Percentiles rank a stretch among this genome's conserved stretches.
phyloP scores from a whole-genome alignment of 768 basidiomycete species.

The Russula foetens region DNA sequence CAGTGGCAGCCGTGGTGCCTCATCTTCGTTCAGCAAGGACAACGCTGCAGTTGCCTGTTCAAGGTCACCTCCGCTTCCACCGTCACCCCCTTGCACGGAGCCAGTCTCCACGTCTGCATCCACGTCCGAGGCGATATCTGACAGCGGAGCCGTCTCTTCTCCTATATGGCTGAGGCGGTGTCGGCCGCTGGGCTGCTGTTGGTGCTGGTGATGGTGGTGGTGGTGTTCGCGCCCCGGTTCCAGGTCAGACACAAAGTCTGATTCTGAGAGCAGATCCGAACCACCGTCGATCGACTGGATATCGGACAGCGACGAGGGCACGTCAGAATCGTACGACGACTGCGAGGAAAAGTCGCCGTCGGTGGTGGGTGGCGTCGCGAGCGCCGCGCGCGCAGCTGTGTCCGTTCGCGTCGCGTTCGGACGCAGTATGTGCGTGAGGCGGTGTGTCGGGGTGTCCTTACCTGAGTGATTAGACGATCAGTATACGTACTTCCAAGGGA shows the following conservation, averaged over 20 bases:
- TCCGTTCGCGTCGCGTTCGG: constrained; percentile 65
- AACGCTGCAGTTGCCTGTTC: constrained; percentile 24
- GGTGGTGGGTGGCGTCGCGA: constrained; percentile 69
- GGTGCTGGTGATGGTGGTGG: background rate
- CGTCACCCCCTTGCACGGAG: background rate
- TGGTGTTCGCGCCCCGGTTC: too few species aligned
- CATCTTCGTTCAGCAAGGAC: constrained; percentile 27
- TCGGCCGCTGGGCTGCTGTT: too few species aligned
- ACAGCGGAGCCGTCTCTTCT: constrained; percentile 5
- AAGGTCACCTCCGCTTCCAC: background rate
- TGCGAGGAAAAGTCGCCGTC: constrained; percentile 53
- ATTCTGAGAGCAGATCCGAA: constrained; percentile 21
- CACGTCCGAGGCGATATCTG: constrained; percentile 27
- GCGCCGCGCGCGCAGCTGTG: constrained; percentile 30
- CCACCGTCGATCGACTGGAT: constrained; percentile 20
- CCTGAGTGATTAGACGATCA: constrained; percentile 28
- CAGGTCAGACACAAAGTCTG: constrained; percentile 11
- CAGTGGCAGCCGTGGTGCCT: constrained; percentile 22
- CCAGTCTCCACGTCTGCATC: constrained; percentile 24
- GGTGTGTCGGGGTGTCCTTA: constrained; percentile 45
- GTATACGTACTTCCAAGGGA: too few species aligned
- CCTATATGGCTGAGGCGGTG: background rate
- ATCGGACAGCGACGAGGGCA: constrained; percentile 30
- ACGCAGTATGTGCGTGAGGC: constrained; percentile 73
- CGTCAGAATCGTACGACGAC: constrained; percentile 40